Evolutionary conservation across 179 eudicot genomes (phyloP).

Genomic region (Carnegiea gigantea): DNA sequence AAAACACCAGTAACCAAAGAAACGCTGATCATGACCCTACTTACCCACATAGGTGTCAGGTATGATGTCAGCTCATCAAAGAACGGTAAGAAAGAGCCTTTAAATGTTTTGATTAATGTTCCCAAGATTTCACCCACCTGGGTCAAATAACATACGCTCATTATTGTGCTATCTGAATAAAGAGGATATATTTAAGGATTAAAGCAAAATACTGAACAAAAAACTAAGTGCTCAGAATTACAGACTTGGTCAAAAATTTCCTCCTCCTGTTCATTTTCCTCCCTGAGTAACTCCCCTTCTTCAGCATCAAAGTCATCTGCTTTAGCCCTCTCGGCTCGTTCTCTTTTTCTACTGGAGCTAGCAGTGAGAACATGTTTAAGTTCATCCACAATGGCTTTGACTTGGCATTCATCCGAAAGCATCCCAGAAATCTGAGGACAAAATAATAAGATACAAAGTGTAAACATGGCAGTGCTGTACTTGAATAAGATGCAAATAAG

Average conservation of each 20-base stretch:
- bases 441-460: neutral
- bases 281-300: conserved; percentile 84
- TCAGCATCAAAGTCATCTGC: conserved; percentile 99
- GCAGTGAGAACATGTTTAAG: conserved; percentile 91
- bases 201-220: conserved; percentile 2
- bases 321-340: conserved; percentile 82
- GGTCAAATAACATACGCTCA: conserved; percentile 18
- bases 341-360: conserved; percentile 82
- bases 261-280: conserved; percentile 96
- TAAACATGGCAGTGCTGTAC: neutral
- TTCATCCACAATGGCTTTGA: conserved; percentile 86
- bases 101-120: conserved; percentile 89
- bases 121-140: conserved; percentile 95
- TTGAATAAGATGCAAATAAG: conserved; percentile 10
- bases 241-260: conserved; percentile 92
- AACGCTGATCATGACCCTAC: conserved; percentile 22
- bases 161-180: conserved; percentile 5
- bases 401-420: conserved; percentile 85
- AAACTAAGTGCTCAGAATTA: neutral
- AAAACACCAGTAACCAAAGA: neutral
- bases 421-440: conserved; percentile 69
- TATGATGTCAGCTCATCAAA: conserved; percentile 93
- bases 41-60: conserved; percentile 97
- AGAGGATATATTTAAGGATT: neutral
- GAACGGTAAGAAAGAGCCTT: conserved; percentile 90